Evolutionary conservation across 2,329 filamentous ascomycete genomes (phyloP), one percentile per base, ranked within the genome.

Genomic region (Nectriaceae sp.): DNA sequence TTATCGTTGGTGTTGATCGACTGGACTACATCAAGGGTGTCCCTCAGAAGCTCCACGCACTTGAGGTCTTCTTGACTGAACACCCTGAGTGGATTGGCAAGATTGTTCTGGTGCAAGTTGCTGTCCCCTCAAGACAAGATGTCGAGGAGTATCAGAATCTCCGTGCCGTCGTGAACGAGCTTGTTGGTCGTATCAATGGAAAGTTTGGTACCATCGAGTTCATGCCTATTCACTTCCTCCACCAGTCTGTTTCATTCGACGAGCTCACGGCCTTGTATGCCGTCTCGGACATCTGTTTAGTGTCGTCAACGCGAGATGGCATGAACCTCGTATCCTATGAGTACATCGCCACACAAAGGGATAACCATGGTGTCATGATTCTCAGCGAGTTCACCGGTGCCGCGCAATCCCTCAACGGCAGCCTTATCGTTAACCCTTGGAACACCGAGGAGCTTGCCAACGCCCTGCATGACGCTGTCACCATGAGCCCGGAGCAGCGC

Each of bases 241-340:
- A 97, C 75, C 95, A 97, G 74, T 96, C 90, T 4, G 91, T 97
- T 65, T 85, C 85, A 41, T 97, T 97, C 61, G 91, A 97, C 60
- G 94, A 97, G 73, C 83, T 99, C 29, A 92, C 95, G 42, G 92
- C 92, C 1, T 81, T 97, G 8, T 97, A 97, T 67, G 89, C 90
- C 15, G 87, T 95, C 19, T 94, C 90, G 3, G 94, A 97, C 66
- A 89, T 90, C 38, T 96, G 92, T 67, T 82, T 97, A 13, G 93
- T 96, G 31, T 95, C 89, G 8, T 97, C 89, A 3, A 97, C 90
- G n/a, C 88, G 94, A 42, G 94, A 99, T 67, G 94, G 94, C 64
- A 99, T 99, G 94, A 99, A 99, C 70, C 79, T 99, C 22, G 94
- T 97, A 24, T 95, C 91, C 1, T 97, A 97, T 72, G 93, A 99